Conservation (phyloP, 2,329 filamentous ascomycete species). For the Parafenestella ontariensis region DNA sequence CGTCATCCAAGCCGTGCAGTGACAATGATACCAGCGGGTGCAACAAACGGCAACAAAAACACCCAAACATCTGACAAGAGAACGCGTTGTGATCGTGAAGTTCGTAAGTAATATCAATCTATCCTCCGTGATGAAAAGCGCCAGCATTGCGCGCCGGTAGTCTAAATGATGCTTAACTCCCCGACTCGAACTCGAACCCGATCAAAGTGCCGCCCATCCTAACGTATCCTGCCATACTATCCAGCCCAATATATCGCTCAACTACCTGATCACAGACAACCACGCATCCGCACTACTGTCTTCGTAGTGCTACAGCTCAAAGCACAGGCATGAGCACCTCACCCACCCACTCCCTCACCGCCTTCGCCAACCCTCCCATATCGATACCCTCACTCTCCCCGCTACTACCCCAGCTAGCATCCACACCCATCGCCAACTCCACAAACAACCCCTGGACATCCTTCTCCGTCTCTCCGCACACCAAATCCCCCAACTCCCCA, state of each 20-base stretch:
- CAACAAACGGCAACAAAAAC: too few relatives aligned
- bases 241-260: too few relatives aligned
- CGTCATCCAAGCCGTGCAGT: too few relatives aligned
- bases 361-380: slow-evolving; percentile 14
- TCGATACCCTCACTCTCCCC: slow-evolving; percentile 20
- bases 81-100: too few relatives aligned
- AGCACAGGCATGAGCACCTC: slow-evolving; percentile 34
- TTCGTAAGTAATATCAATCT: not conserved
- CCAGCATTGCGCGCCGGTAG: not conserved
- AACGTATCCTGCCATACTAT: too few relatives aligned
- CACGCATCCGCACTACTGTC: too few relatives aligned
- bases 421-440: slow-evolving; percentile 29
- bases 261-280: too few relatives aligned
- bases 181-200: too few relatives aligned
- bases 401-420: slow-evolving; percentile 18
- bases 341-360: slow-evolving; percentile 25
- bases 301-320: slow-evolving; percentile 1
- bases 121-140: not conserved
- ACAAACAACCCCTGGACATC: slow-evolving; percentile 30
- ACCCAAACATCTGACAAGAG: too few relatives aligned
- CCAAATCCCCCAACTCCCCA: slow-evolving; percentile 22
- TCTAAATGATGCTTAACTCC: too few relatives aligned
- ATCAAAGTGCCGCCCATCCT: too few relatives aligned
- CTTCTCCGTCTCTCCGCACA: slow-evolving; percentile 20
- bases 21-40: too few relatives aligned